Evolutionary conservation across 2,329 filamentous ascomycete species (phyloP).

Genomic region (Curvularia sp.): DNA sequence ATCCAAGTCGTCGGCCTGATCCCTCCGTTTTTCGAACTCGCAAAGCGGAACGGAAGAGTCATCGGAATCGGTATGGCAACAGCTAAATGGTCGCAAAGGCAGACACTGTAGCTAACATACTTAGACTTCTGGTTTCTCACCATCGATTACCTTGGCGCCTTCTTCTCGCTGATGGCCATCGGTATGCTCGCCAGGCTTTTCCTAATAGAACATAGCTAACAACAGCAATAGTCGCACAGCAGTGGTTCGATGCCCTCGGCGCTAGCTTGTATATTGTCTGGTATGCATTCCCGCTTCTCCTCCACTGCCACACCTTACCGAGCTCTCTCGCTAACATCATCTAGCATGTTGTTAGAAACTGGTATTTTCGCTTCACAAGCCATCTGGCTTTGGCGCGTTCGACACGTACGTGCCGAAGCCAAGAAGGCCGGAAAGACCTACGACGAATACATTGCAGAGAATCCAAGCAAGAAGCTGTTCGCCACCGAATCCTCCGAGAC

Average conservation of each 20-base stretch:
- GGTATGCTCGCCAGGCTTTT: slow-evolving; percentile 49
- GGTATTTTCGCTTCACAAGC: slow-evolving; percentile 68
- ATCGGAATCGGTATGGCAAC: slow-evolving; percentile 65
- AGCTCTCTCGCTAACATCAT: neutral
- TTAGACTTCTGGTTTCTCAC: slow-evolving; percentile 64
- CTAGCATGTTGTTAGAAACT: slow-evolving; percentile 63
- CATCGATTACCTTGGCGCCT: slow-evolving; percentile 67
- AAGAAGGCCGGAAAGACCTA: slow-evolving; percentile 61
- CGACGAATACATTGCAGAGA: slow-evolving; percentile 58
- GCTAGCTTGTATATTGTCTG: slow-evolving; percentile 67
- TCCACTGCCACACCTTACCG: neutral
- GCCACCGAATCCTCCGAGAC: slow-evolving; percentile 35
- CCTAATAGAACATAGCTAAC: slow-evolving; percentile 5
- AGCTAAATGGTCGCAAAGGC: neutral
- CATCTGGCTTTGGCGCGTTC: slow-evolving; percentile 65
- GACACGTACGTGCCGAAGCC: slow-evolving; percentile 61
- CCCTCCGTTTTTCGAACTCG: slow-evolving; percentile 68
- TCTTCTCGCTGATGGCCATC: slow-evolving; percentile 69
- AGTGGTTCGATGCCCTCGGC: slow-evolving; percentile 67
- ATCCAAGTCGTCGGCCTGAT: slow-evolving; percentile 65
- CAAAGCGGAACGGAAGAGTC: slow-evolving; percentile 67
- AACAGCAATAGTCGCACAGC: slow-evolving; percentile 60
- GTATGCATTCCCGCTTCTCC: slow-evolving; percentile 51
- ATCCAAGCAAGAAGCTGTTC: slow-evolving; percentile 34
- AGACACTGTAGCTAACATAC: slow-evolving; percentile 12